Percentiles rank a stretch among this genome's conserved stretches.
phyloP scores from a whole-genome alignment of 2,329 filamentous ascomycete genomes.

The Diaporthe nobilis region DNA sequence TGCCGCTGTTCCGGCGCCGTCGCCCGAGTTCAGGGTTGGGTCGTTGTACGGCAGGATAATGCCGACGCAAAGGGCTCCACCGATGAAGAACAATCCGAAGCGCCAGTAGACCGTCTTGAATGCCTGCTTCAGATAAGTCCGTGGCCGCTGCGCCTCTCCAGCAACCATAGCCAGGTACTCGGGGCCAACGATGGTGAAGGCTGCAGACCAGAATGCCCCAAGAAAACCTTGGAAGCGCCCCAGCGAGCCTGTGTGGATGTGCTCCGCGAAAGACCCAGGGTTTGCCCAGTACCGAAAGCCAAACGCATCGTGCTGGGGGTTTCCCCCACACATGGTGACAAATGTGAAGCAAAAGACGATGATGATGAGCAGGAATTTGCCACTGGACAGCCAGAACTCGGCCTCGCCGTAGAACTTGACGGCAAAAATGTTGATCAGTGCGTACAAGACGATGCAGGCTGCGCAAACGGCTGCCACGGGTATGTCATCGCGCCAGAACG shows the following conservation, averaged over 20 bases:
- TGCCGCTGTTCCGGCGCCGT: constrained; percentile 61
- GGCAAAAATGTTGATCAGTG: constrained; percentile 71
- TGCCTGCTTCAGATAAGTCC: constrained; percentile 74
- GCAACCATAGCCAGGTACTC: constrained; percentile 80
- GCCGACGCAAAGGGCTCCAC: constrained; percentile 77
- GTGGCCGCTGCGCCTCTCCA: constrained; percentile 76
- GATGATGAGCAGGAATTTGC: constrained; percentile 77
- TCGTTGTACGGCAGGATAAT: constrained; percentile 78
- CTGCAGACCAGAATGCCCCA: constrained; percentile 74
- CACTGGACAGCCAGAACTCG: constrained; percentile 77
- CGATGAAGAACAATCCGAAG: constrained; percentile 79
- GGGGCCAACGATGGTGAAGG: constrained; percentile 75
- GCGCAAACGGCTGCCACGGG: constrained; percentile 67
- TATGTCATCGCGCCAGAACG: constrained; percentile 63
- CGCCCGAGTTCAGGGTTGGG: constrained; percentile 62
- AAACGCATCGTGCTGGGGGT: constrained; percentile 77
- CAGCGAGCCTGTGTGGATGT: constrained; percentile 70
- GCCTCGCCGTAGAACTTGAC: constrained; percentile 78
- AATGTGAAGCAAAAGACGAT: constrained; percentile 82
- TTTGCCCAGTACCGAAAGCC: constrained; percentile 79
- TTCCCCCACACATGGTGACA: constrained; percentile 83
- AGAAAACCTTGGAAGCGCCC: constrained; percentile 81
- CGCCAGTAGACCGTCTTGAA: constrained; percentile 83
- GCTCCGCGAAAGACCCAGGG: constrained; percentile 74
- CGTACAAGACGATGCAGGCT: constrained; percentile 68